These are phyloP conservation scores for Albizia julibrissin DNA, from an alignment of 306 rosid genomes.

Conservation along the genomic window DNA sequence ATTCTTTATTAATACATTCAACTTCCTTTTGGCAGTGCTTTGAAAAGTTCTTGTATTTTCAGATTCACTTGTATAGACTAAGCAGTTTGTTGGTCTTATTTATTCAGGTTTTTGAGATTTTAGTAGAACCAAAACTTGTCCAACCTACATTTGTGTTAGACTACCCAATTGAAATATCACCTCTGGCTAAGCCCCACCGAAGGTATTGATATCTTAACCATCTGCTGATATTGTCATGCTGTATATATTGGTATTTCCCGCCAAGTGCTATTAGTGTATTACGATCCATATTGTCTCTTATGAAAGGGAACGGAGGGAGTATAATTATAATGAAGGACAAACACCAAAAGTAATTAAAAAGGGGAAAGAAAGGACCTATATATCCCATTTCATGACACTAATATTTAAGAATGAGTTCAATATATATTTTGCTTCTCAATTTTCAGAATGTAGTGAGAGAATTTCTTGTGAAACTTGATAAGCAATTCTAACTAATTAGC, in stretches of 20 bases:
- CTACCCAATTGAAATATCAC: slow-evolving; percentile 96
- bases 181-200: slow-evolving; percentile 94
- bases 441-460: slow-evolving; percentile 16
- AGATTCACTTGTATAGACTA: slow-evolving; percentile 29
- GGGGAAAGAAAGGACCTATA: neutral
- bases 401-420: slow-evolving; percentile 19
- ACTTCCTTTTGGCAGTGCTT: slow-evolving; percentile 10
- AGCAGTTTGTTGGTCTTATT: slow-evolving; percentile 27
- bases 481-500: slow-evolving; percentile 23
- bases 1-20: neutral
- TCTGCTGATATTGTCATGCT: slow-evolving; percentile 10
- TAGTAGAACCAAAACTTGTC: slow-evolving; percentile 87
- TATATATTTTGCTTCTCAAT: neutral
- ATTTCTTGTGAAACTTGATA: neutral
- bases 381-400: neutral
- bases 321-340: neutral
- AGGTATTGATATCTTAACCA: slow-evolving; percentile 52
- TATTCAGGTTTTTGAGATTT: slow-evolving; percentile 80
- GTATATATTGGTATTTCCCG: slow-evolving; percentile 14
- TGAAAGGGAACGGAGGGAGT: no score
- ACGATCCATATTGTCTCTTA: neutral
- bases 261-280: slow-evolving; percentile 12
- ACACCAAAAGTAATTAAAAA: neutral
- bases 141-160: slow-evolving; percentile 98
- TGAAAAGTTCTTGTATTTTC: slow-evolving; percentile 19